These are phyloP conservation scores for Anethum foeniculum DNA, from an alignment of 140 eudicot species.

Conservation along the genomic window DNA sequence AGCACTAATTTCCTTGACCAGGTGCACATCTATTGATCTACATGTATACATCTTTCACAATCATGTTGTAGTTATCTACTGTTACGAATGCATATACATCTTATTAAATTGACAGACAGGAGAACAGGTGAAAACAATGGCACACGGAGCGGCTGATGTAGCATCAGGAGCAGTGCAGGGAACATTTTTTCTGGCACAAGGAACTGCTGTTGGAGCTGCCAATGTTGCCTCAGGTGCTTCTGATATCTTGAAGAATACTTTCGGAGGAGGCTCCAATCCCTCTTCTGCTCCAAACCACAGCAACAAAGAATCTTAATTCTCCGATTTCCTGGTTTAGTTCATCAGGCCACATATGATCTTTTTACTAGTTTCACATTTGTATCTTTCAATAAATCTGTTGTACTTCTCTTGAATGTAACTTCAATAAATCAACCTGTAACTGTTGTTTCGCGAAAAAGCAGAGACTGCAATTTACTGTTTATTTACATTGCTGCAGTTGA, in stretches of 20 bases:
- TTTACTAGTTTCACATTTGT: not conserved
- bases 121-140: constrained; percentile 25
- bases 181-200: not conserved
- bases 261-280: not conserved
- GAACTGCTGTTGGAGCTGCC: constrained; percentile 4
- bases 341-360: not conserved
- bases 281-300: not conserved
- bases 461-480: not conserved
- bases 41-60: not conserved
- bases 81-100: not conserved
- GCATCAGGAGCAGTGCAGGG: constrained; percentile 49
- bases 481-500: not conserved
- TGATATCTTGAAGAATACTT: not conserved
- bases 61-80: not conserved
- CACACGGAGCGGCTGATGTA: constrained; percentile 60
- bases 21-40: not conserved
- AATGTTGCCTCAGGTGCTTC: constrained; percentile 7
- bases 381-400: not conserved
- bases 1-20: not conserved
- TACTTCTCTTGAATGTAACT: not conserved
- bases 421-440: not conserved
- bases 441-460: not conserved
- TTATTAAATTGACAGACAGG: not conserved
- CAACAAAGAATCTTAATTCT: not conserved
- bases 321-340: not conserved